A percentile compares a stretch with the other conserved stretches of the same genome.
phyloP scores from a whole-genome alignment of 1,284 basidiomycete genomes.

The Microbotryum lychnidis-dioicae region DNA sequence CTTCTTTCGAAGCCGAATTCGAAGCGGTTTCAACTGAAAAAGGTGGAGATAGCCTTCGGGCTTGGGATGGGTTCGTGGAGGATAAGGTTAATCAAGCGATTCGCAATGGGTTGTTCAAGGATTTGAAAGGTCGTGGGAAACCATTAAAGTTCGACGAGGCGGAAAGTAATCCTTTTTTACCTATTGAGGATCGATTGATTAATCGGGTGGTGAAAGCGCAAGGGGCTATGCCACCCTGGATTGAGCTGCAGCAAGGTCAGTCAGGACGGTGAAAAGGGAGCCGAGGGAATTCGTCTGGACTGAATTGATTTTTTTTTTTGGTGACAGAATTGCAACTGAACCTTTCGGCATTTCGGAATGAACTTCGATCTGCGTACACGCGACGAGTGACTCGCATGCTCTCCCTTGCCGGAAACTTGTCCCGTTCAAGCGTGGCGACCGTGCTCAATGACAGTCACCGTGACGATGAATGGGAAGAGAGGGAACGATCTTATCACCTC shows the following conservation, averaged over 20 bases:
- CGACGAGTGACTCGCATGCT: conserved; percentile 57
- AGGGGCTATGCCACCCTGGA: conserved; percentile 81
- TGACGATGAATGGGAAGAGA: conserved; percentile 64
- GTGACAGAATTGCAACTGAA: conserved; percentile 51
- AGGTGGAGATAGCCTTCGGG: conserved; percentile 46
- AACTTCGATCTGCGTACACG: conserved; percentile 55
- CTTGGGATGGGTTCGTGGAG: conserved; percentile 67
- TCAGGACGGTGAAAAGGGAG: no score
- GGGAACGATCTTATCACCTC: conserved; percentile 62
- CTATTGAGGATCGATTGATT: conserved; percentile 31
- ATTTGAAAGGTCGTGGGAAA: conserved; percentile 64
- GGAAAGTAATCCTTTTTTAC: conserved; percentile 61
- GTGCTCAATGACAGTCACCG: conserved; percentile 41
- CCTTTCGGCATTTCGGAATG: conserved; percentile 54
- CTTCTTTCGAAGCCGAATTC: not conserved
- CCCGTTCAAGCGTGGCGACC: conserved; percentile 22
- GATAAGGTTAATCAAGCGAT: conserved; percentile 70
- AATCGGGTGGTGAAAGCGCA: conserved; percentile 55
- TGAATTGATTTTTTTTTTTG: conserved; percentile 22
- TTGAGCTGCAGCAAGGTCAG: conserved; percentile 68
- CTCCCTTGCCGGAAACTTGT: conserved; percentile 45
- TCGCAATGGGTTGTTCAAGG: conserved; percentile 59
- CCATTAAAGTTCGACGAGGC: conserved; percentile 56
- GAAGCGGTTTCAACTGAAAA: not conserved
- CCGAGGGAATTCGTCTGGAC: not conserved